A percentile compares a stretch with the other conserved stretches of the same genome.
Evolutionary conservation across 2,329 filamentous ascomycete genomes (phyloP).

Genomic region (Monosporascus ibericus): DNA sequence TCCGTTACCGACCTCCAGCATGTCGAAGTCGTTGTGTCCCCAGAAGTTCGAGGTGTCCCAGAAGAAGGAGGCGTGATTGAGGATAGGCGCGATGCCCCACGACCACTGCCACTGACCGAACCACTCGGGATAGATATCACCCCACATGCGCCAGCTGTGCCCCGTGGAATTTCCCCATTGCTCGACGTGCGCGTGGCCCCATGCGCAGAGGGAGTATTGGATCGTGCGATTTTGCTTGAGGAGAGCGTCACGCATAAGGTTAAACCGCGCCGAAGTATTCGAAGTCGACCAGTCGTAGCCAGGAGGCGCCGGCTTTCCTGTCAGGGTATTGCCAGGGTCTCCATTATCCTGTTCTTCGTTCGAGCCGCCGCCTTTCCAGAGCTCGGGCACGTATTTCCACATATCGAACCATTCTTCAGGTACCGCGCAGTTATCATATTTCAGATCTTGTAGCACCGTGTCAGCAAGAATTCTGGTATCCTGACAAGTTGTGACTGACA

Average conservation of each 20-base stretch:
- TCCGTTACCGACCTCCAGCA: constrained; percentile 45
- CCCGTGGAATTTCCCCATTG: constrained; percentile 43
- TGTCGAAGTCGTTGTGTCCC: constrained; percentile 44
- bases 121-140: constrained; percentile 27
- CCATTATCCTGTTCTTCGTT: too few species aligned
- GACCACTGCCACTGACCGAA: too few species aligned
- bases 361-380: too few species aligned
- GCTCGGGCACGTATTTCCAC: constrained; percentile 21
- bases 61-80: constrained; percentile 43
- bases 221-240: constrained; percentile 37
- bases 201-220: constrained; percentile 46
- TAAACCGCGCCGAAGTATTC: constrained; percentile 40
- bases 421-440: constrained; percentile 51
- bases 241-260: constrained; percentile 46
- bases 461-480: not conserved
- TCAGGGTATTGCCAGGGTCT: too few species aligned
- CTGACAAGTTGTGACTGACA: constrained; percentile 27
- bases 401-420: constrained; percentile 31
- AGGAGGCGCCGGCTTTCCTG: constrained; percentile 18
- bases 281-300: constrained; percentile 46
- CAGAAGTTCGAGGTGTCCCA: constrained; percentile 40
- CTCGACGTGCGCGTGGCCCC: constrained; percentile 45
- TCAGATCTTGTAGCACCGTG: constrained; percentile 34
- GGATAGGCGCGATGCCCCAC: constrained; percentile 27
- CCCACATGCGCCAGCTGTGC: constrained; percentile 40